These are phyloP conservation scores for Xylariaceae sp. DNA, from an alignment of 2,329 filamentous ascomycete species.

Conservation along the genomic window DNA sequence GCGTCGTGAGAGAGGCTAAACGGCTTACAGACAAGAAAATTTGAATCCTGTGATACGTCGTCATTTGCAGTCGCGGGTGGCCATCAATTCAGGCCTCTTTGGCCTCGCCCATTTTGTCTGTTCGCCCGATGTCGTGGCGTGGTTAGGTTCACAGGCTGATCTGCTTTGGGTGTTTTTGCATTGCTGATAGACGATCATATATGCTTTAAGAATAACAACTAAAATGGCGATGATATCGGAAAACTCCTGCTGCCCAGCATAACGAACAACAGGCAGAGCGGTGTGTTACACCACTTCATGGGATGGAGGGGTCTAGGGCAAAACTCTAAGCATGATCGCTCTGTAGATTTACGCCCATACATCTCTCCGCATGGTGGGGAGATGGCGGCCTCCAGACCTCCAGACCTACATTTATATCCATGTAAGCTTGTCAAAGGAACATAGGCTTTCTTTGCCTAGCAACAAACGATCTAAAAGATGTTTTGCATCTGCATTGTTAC, in stretches of 20 bases:
- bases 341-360: conserved; percentile 11
- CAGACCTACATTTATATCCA: conserved; percentile 4
- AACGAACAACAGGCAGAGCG: conserved; percentile 10
- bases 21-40: conserved; percentile 33
- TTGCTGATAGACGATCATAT: conserved; percentile 3
- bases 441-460: neutral
- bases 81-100: conserved; percentile 4
- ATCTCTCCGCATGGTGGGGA: conserved; percentile 16
- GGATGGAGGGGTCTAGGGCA: neutral
- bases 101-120: conserved; percentile 3
- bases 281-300: conserved; percentile 28
- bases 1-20: conserved; percentile 30
- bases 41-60: conserved; percentile 25
- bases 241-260: conserved; percentile 6
- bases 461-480: neutral
- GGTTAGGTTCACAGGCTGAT: conserved; percentile 21
- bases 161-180: conserved; percentile 22
- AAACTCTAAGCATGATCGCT: conserved; percentile 13
- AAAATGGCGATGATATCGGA: conserved; percentile 10
- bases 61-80: conserved; percentile 20
- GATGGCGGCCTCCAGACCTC: conserved; percentile 10
- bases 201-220: conserved; percentile 24
- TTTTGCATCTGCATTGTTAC: too few species aligned
- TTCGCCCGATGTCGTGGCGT: conserved; percentile 25
- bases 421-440: neutral